phyloP scores from a whole-genome alignment of 164 flowering plant species.

The Malania oleifera region DNA sequence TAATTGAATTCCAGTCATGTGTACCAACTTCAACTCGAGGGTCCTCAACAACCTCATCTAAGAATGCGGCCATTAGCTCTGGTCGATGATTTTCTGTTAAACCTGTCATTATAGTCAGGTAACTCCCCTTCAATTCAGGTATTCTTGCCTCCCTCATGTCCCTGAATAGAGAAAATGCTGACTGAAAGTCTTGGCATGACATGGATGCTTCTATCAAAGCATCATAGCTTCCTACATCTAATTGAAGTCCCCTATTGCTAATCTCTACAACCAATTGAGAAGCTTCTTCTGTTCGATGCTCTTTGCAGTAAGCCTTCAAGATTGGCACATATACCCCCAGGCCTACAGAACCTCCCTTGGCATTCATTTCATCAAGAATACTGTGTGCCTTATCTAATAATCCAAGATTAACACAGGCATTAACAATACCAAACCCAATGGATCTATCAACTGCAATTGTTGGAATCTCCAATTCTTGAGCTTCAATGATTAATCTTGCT shows the following conservation, averaged over 20 bases:
- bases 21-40: constrained; percentile 81
- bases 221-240: constrained; percentile 63
- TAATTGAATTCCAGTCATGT: constrained; percentile 97
- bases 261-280: constrained; percentile 79
- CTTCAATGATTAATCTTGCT: constrained; percentile 56
- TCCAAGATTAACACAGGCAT: constrained; percentile 73
- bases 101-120: constrained; percentile 92
- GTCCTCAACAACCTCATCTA: constrained; percentile 88
- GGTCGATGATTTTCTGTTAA: constrained; percentile 87
- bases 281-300: constrained; percentile 82
- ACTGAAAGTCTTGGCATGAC: constrained; percentile 89
- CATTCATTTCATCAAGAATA: constrained; percentile 82
- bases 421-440: constrained; percentile 71
- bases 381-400: constrained; percentile 74
- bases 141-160: constrained; percentile 83
- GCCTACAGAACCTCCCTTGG: constrained; percentile 59
- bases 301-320: constrained; percentile 80
- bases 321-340: constrained; percentile 87
- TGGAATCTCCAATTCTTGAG: constrained; percentile 65
- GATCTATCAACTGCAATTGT: constrained; percentile 37
- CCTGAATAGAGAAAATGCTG: constrained; percentile 82
- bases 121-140: constrained; percentile 69
- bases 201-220: constrained; percentile 82
- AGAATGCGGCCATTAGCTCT: constrained; percentile 91
- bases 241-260: constrained; percentile 52